Evolutionary conservation across 768 basidiomycete species (phyloP).

Genomic region (Cytidiella melzeri): DNA sequence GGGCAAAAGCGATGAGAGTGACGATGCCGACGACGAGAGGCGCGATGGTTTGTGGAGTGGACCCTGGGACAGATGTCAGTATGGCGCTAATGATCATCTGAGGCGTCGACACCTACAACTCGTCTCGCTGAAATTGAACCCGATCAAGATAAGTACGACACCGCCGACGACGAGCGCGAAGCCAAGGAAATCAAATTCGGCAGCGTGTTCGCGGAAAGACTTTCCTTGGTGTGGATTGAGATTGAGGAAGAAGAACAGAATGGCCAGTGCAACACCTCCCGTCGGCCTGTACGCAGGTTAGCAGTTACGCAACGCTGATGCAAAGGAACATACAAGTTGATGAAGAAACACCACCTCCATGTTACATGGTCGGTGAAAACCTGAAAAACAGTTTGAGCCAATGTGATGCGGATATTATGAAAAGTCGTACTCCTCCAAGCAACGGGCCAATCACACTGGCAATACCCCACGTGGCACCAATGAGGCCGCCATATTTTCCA

Average conservation of each 20-base stretch:
- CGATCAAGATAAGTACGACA: conserved; percentile 62
- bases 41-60: conserved; percentile 50
- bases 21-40: conserved; percentile 54
- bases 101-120: conserved; percentile 41
- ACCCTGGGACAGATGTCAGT: conserved; percentile 55
- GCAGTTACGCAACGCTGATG: not conserved
- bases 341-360: conserved; percentile 85
- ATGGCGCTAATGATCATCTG: too few species aligned
- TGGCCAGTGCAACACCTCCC: conserved; percentile 53
- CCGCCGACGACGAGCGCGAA: conserved; percentile 56
- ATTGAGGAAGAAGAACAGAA: conserved; percentile 72
- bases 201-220: conserved; percentile 50
- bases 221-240: conserved; percentile 68
- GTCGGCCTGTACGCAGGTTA: conserved; percentile 47
- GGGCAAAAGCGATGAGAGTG: conserved; percentile 41
- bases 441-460: conserved; percentile 32
- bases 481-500: conserved; percentile 68
- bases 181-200: conserved; percentile 69
- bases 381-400: conserved; percentile 20
- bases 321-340: conserved; percentile 50
- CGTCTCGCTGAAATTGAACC: conserved; percentile 65
- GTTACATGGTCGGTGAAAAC: conserved; percentile 66
- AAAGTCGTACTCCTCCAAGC: not conserved
- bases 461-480: conserved; percentile 80
- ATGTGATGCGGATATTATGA: too few species aligned